phyloP scores from a whole-genome alignment of 148 eudicot genomes.

The Amaranthus hypochondriacus region DNA sequence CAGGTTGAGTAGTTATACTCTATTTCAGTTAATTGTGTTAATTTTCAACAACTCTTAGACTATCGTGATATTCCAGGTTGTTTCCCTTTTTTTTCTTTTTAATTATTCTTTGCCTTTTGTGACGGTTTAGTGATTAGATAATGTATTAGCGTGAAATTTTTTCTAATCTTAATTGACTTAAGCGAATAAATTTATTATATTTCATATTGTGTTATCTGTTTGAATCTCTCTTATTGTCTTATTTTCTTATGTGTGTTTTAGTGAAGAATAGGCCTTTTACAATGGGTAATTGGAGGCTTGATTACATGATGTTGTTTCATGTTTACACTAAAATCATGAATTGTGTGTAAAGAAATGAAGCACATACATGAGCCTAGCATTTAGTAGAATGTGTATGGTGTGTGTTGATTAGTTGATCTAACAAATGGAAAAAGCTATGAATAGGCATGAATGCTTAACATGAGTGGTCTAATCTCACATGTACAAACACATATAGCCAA shows the following conservation, averaged over 20 bases:
- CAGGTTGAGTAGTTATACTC: no score
- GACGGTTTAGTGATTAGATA: not conserved
- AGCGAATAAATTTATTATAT: not conserved
- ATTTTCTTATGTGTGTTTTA: no score
- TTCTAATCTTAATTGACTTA: no score
- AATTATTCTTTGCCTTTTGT: not conserved
- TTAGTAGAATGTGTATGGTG: not conserved
- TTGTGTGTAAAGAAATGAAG: no score
- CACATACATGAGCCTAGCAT: no score
- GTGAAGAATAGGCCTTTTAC: no score
- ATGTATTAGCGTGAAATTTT: not conserved
- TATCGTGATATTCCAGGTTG: not conserved
- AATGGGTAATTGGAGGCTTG: no score
- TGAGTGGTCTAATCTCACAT: constrained; percentile 27
- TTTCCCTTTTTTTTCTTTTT: not conserved
- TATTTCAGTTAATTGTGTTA: no score
- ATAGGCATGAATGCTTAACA: constrained; percentile 18
- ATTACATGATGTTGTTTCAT: no score
- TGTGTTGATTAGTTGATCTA: not conserved
- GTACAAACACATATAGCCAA: constrained; percentile 21
- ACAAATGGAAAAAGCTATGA: constrained; percentile 9
- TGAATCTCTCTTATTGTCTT: not conserved
- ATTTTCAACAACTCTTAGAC: not conserved
- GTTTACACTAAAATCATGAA: no score
- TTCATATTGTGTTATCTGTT: not conserved